Percentiles rank a stretch among this genome's conserved stretches.
Evolutionary conservation across 2,329 filamentous ascomycete species (phyloP).

Genomic region (Epicoccum nigrum): DNA sequence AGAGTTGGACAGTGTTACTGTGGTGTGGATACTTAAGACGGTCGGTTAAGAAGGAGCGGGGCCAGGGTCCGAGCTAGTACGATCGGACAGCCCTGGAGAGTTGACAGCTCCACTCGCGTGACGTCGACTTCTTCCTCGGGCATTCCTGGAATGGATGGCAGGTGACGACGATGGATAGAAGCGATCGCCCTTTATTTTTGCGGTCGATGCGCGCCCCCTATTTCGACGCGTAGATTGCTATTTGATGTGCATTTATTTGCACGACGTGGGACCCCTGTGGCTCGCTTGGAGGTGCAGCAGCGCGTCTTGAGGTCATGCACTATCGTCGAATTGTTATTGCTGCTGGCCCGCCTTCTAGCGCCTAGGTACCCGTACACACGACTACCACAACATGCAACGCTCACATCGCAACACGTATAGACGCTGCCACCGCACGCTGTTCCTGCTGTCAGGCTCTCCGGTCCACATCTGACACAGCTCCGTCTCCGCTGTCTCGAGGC

Average conservation of each 20-base stretch:
- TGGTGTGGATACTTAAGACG: neutral
- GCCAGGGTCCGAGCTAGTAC: constrained; percentile 5
- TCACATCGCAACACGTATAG: constrained; percentile 16
- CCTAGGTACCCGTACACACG: neutral
- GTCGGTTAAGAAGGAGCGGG: neutral
- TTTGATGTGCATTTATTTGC: neutral
- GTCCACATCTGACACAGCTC: neutral
- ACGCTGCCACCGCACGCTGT: constrained; percentile 10
- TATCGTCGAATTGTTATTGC: constrained; percentile 12
- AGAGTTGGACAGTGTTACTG: neutral
- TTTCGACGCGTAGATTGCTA: neutral
- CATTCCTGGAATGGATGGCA: constrained; percentile 7
- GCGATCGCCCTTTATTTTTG: neutral
- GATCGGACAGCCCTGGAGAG: neutral
- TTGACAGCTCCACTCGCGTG: constrained; percentile 9
- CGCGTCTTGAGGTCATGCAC: constrained; percentile 11
- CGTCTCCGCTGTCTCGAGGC: neutral
- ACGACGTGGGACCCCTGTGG: constrained; percentile 6
- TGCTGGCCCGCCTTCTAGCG: constrained; percentile 10
- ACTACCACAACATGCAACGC: constrained; percentile 8
- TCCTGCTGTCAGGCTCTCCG: neutral
- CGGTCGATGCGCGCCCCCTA: too few relatives aligned
- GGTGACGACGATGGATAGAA: neutral
- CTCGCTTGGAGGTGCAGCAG: constrained; percentile 16
- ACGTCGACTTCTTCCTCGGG: constrained; percentile 12